Base-by-base conservation (phyloP, 129 eudicot species). In the Tagetes erecta region DNA sequence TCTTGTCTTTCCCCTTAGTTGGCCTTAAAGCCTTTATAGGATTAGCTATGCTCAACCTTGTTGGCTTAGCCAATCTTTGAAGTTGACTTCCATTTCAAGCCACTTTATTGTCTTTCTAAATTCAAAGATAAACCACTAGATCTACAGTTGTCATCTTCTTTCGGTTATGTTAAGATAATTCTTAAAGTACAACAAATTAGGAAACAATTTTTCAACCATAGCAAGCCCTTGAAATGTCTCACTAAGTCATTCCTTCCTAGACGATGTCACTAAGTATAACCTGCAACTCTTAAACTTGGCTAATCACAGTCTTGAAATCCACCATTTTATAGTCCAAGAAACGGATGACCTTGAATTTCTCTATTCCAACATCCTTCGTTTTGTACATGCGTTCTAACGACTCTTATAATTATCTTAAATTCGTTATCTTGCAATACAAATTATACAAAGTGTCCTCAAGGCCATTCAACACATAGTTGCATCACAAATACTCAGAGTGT, bases 391-490 rank as follows among this genome's bases (percentile, higher is more conserved):
- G 10, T 14, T 57, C 64, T 14, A 57, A 57, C 0, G 64, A 57
- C 36, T 30, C 64, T 9, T 10, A 57, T 27, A 57, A 27, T 57
- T 30, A 8, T 5, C 30, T 57, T 12, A 2, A 45, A 67, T 27
- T 39, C 47, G 58, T 62, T 59, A 64, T 41, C 33, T 60, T 60
- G 68, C 65, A 31, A 45, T 45, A 45, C 50, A 45, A 9, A 6
- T 45, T 6, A 3, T 45, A 45, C 50, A 45, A 6, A 45, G 2
- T 8, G 11, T 45, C 50, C 11, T 6, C 11, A 45, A 45, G 50
- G 0, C 50, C 50, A 6, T 0, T 45, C 50, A 45, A 45, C 50
- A 45, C 9, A 44, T 44, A 44, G 49, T 44, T 44, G 49, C 9
- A 0, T 1, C 49, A 44, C 49, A 44, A 44, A 8, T 45, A 45